These are phyloP conservation scores for Chalciporus chontae DNA, from an alignment of 768 basidiomycete species.

Conservation along the genomic window DNA sequence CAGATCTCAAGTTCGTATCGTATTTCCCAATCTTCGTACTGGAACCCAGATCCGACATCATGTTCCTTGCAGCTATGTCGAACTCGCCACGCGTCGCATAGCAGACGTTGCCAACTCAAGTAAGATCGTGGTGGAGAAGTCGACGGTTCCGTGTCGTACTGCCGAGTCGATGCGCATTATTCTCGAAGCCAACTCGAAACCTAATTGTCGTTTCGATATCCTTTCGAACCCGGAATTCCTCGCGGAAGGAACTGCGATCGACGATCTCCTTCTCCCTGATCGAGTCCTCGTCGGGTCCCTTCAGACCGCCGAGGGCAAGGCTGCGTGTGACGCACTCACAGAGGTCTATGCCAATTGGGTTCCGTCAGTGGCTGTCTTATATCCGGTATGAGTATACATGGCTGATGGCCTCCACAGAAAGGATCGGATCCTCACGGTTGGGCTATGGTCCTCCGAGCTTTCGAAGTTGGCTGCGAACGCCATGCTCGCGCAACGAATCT, in stretches of 20 bases:
- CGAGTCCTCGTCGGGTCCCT: slow-evolving; percentile 97
- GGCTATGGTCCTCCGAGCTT: slow-evolving; percentile 97
- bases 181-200: slow-evolving; percentile 95
- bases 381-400: background rate
- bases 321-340: slow-evolving; percentile 71
- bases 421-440: slow-evolving; percentile 86
- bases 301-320: slow-evolving; percentile 79
- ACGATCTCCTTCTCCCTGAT: slow-evolving; percentile 85
- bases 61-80: slow-evolving; percentile 73
- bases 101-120: slow-evolving; percentile 84
- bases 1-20: slow-evolving; percentile 90
- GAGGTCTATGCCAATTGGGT: slow-evolving; percentile 97
- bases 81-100: slow-evolving; percentile 94
- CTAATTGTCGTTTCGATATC: slow-evolving; percentile 90
- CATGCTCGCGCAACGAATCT: slow-evolving; percentile 99
- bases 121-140: slow-evolving; percentile 99
- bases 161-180: slow-evolving; percentile 99
- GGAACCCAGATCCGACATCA: slow-evolving; percentile 6
- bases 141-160: slow-evolving; percentile 97
- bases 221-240: slow-evolving; percentile 99
- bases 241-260: slow-evolving; percentile 96
- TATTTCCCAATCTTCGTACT: slow-evolving; percentile 14
- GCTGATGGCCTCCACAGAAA: slow-evolving; percentile 37
- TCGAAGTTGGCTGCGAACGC: slow-evolving; percentile 99
- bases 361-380: slow-evolving; percentile 54